Evolutionary conservation across 2,329 filamentous ascomycete species (phyloP), one percentile per base, ranked within the genome.

Genomic region (Microsporum audouinii): DNA sequence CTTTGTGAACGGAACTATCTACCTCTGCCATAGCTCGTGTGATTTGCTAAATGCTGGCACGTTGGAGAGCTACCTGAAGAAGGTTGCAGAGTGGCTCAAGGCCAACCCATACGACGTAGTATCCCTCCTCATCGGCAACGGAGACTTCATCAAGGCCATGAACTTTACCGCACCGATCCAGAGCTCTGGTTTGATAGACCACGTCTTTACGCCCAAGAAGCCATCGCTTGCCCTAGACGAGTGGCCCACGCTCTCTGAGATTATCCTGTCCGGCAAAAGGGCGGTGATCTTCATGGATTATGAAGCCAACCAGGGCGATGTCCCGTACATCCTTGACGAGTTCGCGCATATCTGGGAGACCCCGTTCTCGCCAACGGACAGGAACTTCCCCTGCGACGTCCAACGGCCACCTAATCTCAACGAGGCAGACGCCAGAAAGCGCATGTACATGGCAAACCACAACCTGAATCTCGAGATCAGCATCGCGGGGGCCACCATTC

Each of bases 311-410:
- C 88, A 95, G 74, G 83, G 79, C 0, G 79, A 80, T 23, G 86
- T 89, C 17, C 90, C 91, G 0, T 96, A 89, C 84, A 81, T 96
- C 47, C 79, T 96, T 45, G 89, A 95, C 72, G 81, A 96, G 73
- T 96, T 96, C 76, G 83, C 82, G 4, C 88, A 95, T 70, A 82
- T 95, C 76, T 96, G 89, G 88, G 89, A 96, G 76, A 92, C 91
- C 0, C 88, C 89, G 0, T 96, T 95, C 71, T 88, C 90, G 59
- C 90, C 84, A 0, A 83, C 80, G 0, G 74, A 86, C 67, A 75
- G 84, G 2, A 71, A 73, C 0, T 95, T 96, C 71, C 90, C 91
- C 0, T 96, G 91, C 76, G 85, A 78, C 0, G 79, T 86, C 41
- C 84, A 96, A 70, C 85, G 91, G 0, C 91, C 91, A 0, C 89